These are phyloP conservation scores for Leucocoprinus sp. DNA, from an alignment of 768 basidiomycete genomes.

Conservation along the genomic window DNA sequence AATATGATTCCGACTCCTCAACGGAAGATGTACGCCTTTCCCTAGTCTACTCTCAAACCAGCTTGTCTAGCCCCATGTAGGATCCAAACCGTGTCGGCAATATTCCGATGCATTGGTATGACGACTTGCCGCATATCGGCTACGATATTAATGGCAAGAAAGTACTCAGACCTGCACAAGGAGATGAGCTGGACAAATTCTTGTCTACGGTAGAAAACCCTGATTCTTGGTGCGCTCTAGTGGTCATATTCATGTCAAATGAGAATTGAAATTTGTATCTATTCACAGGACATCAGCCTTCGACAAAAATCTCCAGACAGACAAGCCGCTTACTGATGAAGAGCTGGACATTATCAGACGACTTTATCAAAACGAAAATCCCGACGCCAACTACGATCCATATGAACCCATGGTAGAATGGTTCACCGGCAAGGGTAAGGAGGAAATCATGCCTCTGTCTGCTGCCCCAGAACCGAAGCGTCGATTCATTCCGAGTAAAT, in stretches of 20 bases:
- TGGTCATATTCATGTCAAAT: not conserved
- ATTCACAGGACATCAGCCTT: conserved; percentile 76
- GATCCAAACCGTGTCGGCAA: conserved; percentile 92
- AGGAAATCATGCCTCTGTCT: conserved; percentile 89
- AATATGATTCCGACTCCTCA: conserved; percentile 87
- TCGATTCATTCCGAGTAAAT: conserved; percentile 95
- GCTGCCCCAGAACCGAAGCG: conserved; percentile 92
- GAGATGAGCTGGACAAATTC: conserved; percentile 97
- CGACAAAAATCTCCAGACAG: conserved; percentile 79
- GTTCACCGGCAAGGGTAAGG: conserved; percentile 95
- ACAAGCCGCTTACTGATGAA: conserved; percentile 79
- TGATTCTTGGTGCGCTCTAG: conserved; percentile 60
- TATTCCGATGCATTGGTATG: conserved; percentile 98
- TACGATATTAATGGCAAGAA: conserved; percentile 94
- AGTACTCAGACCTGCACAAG: conserved; percentile 87
- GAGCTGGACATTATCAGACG: conserved; percentile 93
- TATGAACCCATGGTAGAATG: conserved; percentile 93
- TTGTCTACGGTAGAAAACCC: conserved; percentile 89
- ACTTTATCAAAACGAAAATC: conserved; percentile 85
- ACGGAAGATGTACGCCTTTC: conserved; percentile 72
- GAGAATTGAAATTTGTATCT: not conserved
- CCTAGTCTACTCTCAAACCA: not conserved
- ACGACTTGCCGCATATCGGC: conserved; percentile 97
- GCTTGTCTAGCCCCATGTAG: conserved; percentile 30
- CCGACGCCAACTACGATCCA: conserved; percentile 83